phyloP scores from a whole-genome alignment of 345 rosid species.

The Lepidium sativum region DNA sequence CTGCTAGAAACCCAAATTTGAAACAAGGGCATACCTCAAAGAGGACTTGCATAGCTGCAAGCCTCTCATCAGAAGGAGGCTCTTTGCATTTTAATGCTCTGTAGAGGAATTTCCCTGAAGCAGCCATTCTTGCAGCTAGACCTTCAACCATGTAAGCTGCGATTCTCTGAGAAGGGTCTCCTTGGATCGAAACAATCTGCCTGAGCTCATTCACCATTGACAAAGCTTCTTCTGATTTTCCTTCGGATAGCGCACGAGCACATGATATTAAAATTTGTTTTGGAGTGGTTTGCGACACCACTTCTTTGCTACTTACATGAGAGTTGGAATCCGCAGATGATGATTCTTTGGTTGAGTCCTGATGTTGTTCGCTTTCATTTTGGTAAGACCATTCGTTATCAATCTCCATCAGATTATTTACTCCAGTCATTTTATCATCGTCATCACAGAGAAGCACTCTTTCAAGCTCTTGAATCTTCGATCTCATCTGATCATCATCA shows the following conservation, averaged over 20 bases:
- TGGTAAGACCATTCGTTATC: constrained; percentile 76
- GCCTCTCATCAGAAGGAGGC: constrained; percentile 89
- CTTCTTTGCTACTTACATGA: constrained; percentile 62
- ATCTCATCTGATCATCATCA: constrained; percentile 50
- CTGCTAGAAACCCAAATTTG: constrained; percentile 87
- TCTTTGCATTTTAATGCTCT: constrained; percentile 92
- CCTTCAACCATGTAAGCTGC: constrained; percentile 99
- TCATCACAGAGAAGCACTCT: constrained; percentile 72
- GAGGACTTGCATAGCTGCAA: constrained; percentile 97
- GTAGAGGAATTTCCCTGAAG: constrained; percentile 79
- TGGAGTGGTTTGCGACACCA: constrained; percentile 49
- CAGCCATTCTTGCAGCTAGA: constrained; percentile 89
- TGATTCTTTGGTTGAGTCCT: constrained; percentile 78
- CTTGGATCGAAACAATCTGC: constrained; percentile 76
- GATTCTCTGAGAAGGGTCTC: constrained; percentile 86
- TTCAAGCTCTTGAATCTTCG: constrained; percentile 84
- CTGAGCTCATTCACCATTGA: constrained; percentile 65
- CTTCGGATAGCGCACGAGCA: constrained; percentile 63
- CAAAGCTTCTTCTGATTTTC: constrained; percentile 54
- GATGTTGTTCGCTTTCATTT: constrained; percentile 35
- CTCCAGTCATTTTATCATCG: constrained; percentile 38
- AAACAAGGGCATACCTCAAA: constrained; percentile 98
- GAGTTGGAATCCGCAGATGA: constrained; percentile 68
- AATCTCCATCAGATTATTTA: constrained; percentile 64
- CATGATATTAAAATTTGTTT: constrained; percentile 69